phyloP scores from a whole-genome alignment of 345 rosid genomes.

The Hibiscus trionum region DNA sequence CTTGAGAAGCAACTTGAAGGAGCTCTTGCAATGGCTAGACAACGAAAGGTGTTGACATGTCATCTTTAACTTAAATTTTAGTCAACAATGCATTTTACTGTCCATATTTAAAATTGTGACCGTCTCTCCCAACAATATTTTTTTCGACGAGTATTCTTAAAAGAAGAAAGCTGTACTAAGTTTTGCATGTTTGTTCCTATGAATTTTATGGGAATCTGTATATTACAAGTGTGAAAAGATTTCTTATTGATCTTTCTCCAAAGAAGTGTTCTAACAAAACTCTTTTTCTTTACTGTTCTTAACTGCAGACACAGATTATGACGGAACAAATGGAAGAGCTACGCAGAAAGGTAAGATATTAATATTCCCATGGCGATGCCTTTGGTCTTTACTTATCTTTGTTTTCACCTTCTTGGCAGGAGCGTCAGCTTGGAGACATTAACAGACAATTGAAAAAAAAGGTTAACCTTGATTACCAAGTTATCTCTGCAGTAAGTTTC shows the following conservation, averaged over 20 bases:
- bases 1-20: constrained; percentile 81
- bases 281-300: neutral
- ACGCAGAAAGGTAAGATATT: constrained; percentile 48
- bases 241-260: neutral
- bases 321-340: constrained; percentile 79
- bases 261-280: neutral
- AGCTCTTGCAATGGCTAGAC: constrained; percentile 64
- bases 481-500: neutral
- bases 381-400: neutral
- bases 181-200: neutral
- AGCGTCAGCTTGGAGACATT: constrained; percentile 76
- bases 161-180: no score
- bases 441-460: constrained; percentile 73
- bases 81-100: neutral
- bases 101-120: no score
- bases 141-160: no score
- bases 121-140: no score
- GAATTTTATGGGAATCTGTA: neutral
- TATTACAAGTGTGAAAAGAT: neutral
- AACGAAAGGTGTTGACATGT: constrained; percentile 45
- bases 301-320: constrained; percentile 60
- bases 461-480: constrained; percentile 23
- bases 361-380: no score
- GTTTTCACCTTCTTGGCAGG: constrained; percentile 32
- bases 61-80: neutral